Evolutionary conservation across 805 yeast genomes (phyloP), one percentile per base, ranked within the genome.

Genomic region (Metschnikowia kofuensis): DNA sequence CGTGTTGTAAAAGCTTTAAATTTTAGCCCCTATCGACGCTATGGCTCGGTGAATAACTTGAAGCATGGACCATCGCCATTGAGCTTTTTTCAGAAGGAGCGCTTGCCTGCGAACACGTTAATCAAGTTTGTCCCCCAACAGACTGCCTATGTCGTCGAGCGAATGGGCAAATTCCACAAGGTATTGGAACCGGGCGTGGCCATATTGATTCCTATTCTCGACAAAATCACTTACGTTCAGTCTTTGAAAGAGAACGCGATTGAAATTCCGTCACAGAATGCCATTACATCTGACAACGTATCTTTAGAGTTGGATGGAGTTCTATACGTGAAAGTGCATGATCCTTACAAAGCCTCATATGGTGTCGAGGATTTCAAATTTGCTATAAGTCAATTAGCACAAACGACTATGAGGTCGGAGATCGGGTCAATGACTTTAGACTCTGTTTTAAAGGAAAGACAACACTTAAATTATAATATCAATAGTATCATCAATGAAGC

Each of bases 321-420:
- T 13, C 74, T 89, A 51, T 89, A 87, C 60, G 80, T 87, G 58
- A 82, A 82, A 56, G 91, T 88, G 4, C 76, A 78, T 40, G 95
- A 89, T 61, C 87, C 96, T 6, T 88, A 84, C 65, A 87, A 85
- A 70, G 96, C 96, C 3, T 80, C 88, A 39, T 88, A 88, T 59
- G 95, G 95, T 12, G 95, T 88, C 15, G 96, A 89, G 62, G 91
- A 88, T 60, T 89, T 90, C 42, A 88, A 84, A 61, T 89, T 85
- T 64, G 96, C 96, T 35, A 82, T 89, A 47, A 75, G 86, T 37
- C 96, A 89, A 67, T 76, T 89, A 55, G 96, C 96, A 0, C 96
- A 88, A 65, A 89, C 96, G 10, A 87, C 96, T 12, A 88, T 88
- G 96, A 76, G 96, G 60, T 83, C 89, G 1, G 96, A 88, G 65